Percentiles rank a stretch among this genome's conserved stretches.
These are phyloP conservation scores for Fusarium torulosum DNA, from an alignment of 2,329 filamentous ascomycete genomes.

Conservation along the genomic window DNA sequence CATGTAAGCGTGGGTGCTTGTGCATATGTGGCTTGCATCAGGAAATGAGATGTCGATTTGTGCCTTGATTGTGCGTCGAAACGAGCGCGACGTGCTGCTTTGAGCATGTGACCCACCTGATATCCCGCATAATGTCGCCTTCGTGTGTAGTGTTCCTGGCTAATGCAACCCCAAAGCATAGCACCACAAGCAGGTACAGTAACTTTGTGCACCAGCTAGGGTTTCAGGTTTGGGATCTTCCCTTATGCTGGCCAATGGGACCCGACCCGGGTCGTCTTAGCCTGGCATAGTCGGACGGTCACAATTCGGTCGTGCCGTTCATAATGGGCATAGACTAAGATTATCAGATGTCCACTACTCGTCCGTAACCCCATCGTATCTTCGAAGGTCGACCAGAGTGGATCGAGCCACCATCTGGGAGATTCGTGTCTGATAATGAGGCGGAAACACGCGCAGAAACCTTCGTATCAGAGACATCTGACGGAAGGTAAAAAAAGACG, in stretches of 20 bases:
- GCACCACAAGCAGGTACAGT: conserved; percentile 29
- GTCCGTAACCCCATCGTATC: conserved; percentile 21
- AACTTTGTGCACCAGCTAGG: conserved; percentile 53
- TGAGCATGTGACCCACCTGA: conserved; percentile 27
- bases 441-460: conserved; percentile 32
- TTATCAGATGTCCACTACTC: conserved; percentile 41
- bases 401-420: conserved; percentile 19
- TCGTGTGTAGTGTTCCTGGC: conserved; percentile 46
- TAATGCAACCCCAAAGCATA: conserved; percentile 49
- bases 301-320: conserved; percentile 47
- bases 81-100: conserved; percentile 23
- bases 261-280: conserved; percentile 40
- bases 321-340: conserved; percentile 38
- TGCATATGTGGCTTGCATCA: conserved; percentile 47
- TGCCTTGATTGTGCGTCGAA: conserved; percentile 44
- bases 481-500: conserved; percentile 23
- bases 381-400: conserved; percentile 30
- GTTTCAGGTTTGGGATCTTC: conserved; percentile 51
- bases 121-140: conserved; percentile 28
- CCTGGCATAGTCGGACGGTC: conserved; percentile 31
- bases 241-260: conserved; percentile 49
- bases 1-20: conserved; percentile 32
- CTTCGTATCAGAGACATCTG: conserved; percentile 35
- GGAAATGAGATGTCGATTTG: conserved; percentile 48
- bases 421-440: conserved; percentile 28